Evolutionary conservation across 2,329 filamentous ascomycete genomes (phyloP).

Genomic region (Fusarium papillatum): DNA sequence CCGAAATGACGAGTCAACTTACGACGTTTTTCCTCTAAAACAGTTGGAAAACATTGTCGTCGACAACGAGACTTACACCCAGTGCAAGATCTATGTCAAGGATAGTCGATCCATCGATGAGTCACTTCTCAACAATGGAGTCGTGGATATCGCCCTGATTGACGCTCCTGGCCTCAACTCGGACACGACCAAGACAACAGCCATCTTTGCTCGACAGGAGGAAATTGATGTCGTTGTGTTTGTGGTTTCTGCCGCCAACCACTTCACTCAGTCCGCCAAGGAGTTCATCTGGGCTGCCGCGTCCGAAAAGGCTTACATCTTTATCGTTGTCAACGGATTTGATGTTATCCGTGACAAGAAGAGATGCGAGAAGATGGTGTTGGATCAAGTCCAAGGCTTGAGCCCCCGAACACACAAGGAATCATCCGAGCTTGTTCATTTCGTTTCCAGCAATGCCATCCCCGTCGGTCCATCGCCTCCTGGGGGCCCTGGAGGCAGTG

Average conservation of each 20-base stretch:
- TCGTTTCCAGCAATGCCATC: constrained; percentile 97
- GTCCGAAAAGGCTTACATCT: constrained; percentile 97
- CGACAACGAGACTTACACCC: constrained; percentile 89
- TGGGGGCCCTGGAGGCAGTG: constrained; percentile 67
- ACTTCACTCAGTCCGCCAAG: constrained; percentile 97
- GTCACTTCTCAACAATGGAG: constrained; percentile 95
- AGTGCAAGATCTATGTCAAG: constrained; percentile 97
- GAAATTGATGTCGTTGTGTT: constrained; percentile 99
- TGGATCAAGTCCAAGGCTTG: constrained; percentile 89
- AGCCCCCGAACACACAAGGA: constrained; percentile 96
- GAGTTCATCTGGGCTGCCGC: constrained; percentile 98
- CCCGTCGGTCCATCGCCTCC: constrained; percentile 75
- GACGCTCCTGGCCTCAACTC: constrained; percentile 96
- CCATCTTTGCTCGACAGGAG: constrained; percentile 96
- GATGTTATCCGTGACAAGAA: constrained; percentile 94
- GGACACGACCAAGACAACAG: constrained; percentile 96
- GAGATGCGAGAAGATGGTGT: constrained; percentile 90
- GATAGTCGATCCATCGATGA: constrained; percentile 92
- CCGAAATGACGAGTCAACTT: constrained; percentile 93
- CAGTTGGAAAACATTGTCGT: constrained; percentile 91
- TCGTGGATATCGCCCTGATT: constrained; percentile 97
- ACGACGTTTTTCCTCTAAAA: constrained; percentile 84
- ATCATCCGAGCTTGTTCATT: constrained; percentile 92
- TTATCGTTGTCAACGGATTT: constrained; percentile 98
- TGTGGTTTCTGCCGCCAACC: constrained; percentile 96